Base-by-base conservation (phyloP, 1,284 basidiomycete species). In the Rhodotorula sp. region DNA sequence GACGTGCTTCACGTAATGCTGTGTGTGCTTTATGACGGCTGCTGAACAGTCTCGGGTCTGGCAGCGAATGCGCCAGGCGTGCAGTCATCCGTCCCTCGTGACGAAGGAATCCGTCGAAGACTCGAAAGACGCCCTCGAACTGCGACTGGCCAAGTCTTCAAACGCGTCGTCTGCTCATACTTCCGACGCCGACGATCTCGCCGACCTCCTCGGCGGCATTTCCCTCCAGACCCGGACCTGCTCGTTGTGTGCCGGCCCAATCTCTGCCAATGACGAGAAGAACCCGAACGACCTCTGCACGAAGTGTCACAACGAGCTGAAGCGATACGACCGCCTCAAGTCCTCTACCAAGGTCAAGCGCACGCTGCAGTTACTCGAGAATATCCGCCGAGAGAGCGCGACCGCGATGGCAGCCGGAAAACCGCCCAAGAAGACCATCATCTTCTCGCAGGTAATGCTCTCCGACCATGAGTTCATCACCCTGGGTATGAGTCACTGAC, bases 31-130 rank as follows among this genome's bases (percentile, higher is more conserved):
- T 47, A 14, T 58, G 45, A 38, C 38, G 12, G 12, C 6, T 38
- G 38, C 38, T 43, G 12, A 43, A 43, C 38, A 43, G 10, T 43
- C 38, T 14, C 38, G 26, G 31, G 3, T 15, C 3, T 19, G 16
- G 18, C 70, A 94, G 93, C 70, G 78, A 23, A 72, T 79, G 72
- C 75, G 78, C 6, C 78, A 79, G 49, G 77, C 93, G 0, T 95
- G 93, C 79, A 90, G 92, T 76, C 94, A 97, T 78, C 93, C 93
- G 0, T 85, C 87, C 0, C 85, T 97, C 16, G 88, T 95, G 21
- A 69, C 71, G 45, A 60, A 60, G 43, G 50, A 67, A 15, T 47
- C 64, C 19, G 47, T 58, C 58, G 63, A 68, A 12, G 60, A 58
- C 48, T 63, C 70, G 45, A 47, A 26, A 28, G 74, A 76, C 0